Base-by-base conservation (phyloP, 768 basidiomycete species). In the Boletus eberwhitei region DNA sequence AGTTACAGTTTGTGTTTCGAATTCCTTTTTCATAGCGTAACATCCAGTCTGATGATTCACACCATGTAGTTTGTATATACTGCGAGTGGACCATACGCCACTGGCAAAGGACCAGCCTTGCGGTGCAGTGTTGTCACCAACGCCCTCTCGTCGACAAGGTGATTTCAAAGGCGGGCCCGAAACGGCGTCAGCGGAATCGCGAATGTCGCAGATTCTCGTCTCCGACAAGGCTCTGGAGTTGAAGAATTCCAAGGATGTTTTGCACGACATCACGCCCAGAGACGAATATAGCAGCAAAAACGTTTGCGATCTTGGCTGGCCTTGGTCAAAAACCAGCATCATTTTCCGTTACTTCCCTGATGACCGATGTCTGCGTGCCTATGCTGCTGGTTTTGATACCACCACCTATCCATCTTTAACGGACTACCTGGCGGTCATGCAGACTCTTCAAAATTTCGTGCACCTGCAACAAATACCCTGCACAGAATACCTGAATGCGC, bases 141-240 rank as follows among this genome's bases (percentile, higher is more conserved):
- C 64, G 61, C 32, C 58, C 57, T 4, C 26, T 12, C 5, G 24
- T 66, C 17, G 55, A 63, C 48, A 61, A 64, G 38, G 32, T 57
- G 12, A 62, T 62, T 61, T 57, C 54, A 48, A 61, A 4, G 55
- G 14, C 0, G 22, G 16, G 0, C 8, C 37, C n/a, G 2, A 12
- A 5, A 4, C 7, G 14, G 31, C 21, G 14, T 31, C 37, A 0
- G 5, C 8, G 5, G 14, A 26, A 7, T 39, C 42, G 17, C 43
- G 46, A 14, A 54, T 57, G 42, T 66, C 65, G 2, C 65, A 67
- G 17, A 62, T 66, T 0, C 59, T 66, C 35, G 42, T 65, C 29
- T 64, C 62, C 4, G 62, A 64, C 48, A 58, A 62, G 43, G 50
- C 53, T n/a, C 50, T 38, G 1, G 21, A 31, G 21, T 52, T 47